A percentile compares a stretch with the other conserved stretches of the same genome.
phyloP scores from a whole-genome alignment of 106 monocot genomes.

The Allium cepa region DNA sequence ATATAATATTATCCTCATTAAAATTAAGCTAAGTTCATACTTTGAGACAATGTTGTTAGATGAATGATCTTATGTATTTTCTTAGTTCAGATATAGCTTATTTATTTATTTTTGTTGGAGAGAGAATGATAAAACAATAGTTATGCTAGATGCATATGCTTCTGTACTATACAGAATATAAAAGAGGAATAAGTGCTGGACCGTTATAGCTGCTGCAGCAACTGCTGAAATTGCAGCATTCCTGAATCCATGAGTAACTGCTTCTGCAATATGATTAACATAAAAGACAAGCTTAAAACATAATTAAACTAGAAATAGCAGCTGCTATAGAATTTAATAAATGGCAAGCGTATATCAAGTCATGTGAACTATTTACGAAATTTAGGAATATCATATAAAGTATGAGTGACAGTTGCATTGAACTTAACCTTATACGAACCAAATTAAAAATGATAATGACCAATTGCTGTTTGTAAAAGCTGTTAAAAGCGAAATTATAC shows the following conservation, averaged over 20 bases:
- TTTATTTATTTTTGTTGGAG: not conserved
- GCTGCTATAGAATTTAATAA: too few relatives aligned
- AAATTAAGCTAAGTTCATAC: not conserved
- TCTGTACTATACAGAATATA: not conserved
- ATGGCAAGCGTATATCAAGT: too few relatives aligned
- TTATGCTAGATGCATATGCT: not conserved
- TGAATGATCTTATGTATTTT: not conserved
- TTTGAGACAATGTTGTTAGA: not conserved
- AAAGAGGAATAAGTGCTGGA: constrained; percentile 11
- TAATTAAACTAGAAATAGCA: too few relatives aligned
- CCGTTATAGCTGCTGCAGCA: constrained; percentile 53
- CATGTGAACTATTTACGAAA: too few relatives aligned
- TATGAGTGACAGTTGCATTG: too few relatives aligned
- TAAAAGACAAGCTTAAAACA: too few relatives aligned
- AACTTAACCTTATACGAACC: too few relatives aligned
- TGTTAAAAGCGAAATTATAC: too few relatives aligned
- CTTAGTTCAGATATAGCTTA: not conserved
- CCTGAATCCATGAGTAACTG: constrained; percentile 35
- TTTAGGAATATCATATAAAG: too few relatives aligned
- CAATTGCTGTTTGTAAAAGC: too few relatives aligned
- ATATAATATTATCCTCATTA: not conserved
- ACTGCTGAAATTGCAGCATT: constrained; percentile 26
- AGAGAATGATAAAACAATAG: not conserved
- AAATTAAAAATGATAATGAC: too few relatives aligned
- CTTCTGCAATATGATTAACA: constrained; percentile 24